Evolutionary conservation across 495 filamentous ascomycete genomes (phyloP).

Genomic region (Neurospora sp.): DNA sequence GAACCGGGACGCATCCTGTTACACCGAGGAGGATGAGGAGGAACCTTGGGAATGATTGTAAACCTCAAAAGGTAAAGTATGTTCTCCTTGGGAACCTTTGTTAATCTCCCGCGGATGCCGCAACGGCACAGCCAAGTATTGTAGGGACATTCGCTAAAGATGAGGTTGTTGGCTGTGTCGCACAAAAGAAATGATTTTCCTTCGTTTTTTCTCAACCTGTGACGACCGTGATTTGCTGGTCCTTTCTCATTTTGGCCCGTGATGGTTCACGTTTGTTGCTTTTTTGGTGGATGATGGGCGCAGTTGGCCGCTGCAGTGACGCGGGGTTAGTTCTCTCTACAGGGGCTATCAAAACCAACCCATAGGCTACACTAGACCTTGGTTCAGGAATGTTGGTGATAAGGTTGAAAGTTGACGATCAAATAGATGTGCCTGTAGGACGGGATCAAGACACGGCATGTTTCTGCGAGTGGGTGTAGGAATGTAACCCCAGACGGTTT

Average conservation of each 20-base stretch:
- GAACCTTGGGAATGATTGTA: background rate
- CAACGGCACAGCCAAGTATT: background rate
- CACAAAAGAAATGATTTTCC: background rate
- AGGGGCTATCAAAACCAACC: background rate
- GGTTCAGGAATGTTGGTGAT: background rate
- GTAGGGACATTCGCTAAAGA: background rate
- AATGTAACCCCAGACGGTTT: background rate
- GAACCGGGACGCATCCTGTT: background rate
- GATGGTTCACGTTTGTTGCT: background rate
- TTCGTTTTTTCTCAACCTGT: background rate
- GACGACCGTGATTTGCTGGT: background rate
- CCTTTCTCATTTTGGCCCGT: background rate
- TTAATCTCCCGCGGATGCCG: background rate
- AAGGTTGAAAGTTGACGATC: background rate
- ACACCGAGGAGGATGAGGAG: background rate
- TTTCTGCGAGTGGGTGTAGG: background rate
- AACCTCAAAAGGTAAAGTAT: background rate
- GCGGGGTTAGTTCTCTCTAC: background rate
- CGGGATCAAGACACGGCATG: background rate
- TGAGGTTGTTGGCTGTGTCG: background rate
- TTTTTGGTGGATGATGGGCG: background rate
- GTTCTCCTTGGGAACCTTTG: background rate
- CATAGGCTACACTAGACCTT: background rate
- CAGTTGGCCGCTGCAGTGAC: background rate
- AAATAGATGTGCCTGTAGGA: background rate